Percentiles rank a stretch among this genome's conserved stretches.
Conservation (phyloP, 192 early-diverging fungal species). For the Lobosporangium transversale region DNA sequence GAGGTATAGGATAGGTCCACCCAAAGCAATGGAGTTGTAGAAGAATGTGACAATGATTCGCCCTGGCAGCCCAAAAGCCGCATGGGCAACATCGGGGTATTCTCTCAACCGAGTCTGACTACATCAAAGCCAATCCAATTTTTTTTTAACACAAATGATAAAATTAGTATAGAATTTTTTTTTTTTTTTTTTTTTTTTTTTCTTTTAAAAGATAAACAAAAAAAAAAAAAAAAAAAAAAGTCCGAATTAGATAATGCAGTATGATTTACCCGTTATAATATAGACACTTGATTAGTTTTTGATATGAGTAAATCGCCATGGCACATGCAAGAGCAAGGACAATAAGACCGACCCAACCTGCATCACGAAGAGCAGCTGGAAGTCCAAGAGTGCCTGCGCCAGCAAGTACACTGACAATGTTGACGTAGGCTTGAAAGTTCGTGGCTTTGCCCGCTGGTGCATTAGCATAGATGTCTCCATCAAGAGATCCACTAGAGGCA, state of each 20-base stretch:
- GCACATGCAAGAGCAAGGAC: constrained; percentile 75
- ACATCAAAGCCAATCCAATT: background rate
- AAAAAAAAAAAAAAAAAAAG: background rate
- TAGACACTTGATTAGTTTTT: constrained; percentile 72
- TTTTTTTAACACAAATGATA: too few species aligned
- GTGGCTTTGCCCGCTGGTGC: constrained; percentile 40
- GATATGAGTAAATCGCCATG: constrained; percentile 78
- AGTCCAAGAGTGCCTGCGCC: constrained; percentile 72
- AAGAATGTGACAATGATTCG: constrained; percentile 63
- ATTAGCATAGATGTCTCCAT: constrained; percentile 23
- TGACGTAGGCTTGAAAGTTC: constrained; percentile 51
- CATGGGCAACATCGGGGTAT: constrained; percentile 74
- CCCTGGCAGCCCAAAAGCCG: constrained; percentile 60
- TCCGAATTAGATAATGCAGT: background rate
- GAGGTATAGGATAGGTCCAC: constrained; percentile 67
- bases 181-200: too few species aligned
- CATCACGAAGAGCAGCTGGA: constrained; percentile 69
- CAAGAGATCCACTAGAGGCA: constrained; percentile 23
- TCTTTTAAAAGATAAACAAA: background rate
- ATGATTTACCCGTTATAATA: constrained; percentile 60
- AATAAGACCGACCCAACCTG: constrained; percentile 79
- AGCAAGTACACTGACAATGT: constrained; percentile 65
- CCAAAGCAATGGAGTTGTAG: constrained; percentile 61
- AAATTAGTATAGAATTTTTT: background rate
- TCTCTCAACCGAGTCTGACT: constrained; percentile 63